Evolutionary conservation across 352 stramenopile genomes (phyloP), one percentile per base, ranked within the genome.

Genomic region (Globisporangium spiculum): DNA sequence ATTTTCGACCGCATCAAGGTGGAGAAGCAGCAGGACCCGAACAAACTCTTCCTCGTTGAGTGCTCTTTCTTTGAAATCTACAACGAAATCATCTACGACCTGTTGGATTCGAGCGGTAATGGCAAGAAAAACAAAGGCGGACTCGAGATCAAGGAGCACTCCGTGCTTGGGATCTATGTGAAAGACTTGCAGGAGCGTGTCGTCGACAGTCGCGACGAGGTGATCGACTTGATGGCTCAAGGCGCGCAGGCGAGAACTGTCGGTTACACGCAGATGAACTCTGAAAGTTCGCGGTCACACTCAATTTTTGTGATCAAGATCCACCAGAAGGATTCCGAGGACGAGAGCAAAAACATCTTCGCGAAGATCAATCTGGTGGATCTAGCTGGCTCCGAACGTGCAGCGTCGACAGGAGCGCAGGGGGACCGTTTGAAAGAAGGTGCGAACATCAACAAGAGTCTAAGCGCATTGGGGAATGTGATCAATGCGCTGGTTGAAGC

Each of bases 41-140:
- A 90, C 62, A 97, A 92, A 26, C 76, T 85, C 48, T 98, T 96
- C 68, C 74, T 98, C 8, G 86, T 98, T 24, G 88, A 96, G 63
- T 96, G 86, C 41, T 98, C 92, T 16, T 98, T 97, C 78, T 94
- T 98, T 67, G 95, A 99, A 71, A 98, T 99, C 57, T 98, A 98
- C 80, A 98, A 98, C 66, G 95, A 98, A 75, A 94, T 94, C 55
- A 97, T 98, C 63, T 98, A 96, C 68, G 96, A 99, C 72, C 76
- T 98, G 54, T 81, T 99, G 9, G 83, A 97, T 64, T 87, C 91
- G 10, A 96, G 75, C 34, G 82, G 83, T n/a, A 92, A 93, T 59
- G 67, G 75, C 52, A 97, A 96, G 79, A 94, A 96, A 34, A 90
- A 85, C 70, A 92, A 94, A 70, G 86, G 84, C 38, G 89, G 91